Evolutionary conservation across 345 rosid species (phyloP).

Genomic region (Populus ilicifolia): DNA sequence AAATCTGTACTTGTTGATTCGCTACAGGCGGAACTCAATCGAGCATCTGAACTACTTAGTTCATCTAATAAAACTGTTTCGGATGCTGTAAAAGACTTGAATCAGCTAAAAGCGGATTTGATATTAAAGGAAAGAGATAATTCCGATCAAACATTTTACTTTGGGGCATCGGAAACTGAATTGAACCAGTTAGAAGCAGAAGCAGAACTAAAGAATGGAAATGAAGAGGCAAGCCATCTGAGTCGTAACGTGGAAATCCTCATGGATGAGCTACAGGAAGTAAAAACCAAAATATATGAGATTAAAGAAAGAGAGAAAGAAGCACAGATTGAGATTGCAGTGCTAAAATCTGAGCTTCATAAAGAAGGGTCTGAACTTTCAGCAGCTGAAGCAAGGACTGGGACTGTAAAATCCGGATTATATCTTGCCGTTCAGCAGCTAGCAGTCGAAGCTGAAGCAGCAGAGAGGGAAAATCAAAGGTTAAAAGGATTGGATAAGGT

Average conservation of each 20-base stretch:
- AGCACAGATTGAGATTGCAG: conserved; percentile 33
- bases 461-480: conserved; percentile 26
- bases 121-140: conserved; percentile 27
- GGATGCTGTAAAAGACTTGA: conserved; percentile 13
- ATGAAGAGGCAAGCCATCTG: conserved; percentile 21
- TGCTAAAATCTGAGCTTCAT: conserved; percentile 38
- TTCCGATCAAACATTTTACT: conserved; percentile 26
- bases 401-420: conserved; percentile 24
- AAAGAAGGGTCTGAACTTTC: conserved; percentile 28
- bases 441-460: conserved; percentile 32
- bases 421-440: conserved; percentile 39
- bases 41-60: conserved; percentile 17
- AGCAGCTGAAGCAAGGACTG: conserved; percentile 39
- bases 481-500: conserved; percentile 16
- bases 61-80: conserved; percentile 28
- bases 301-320: conserved; percentile 31
- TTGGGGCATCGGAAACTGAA: conserved; percentile 28
- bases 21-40: conserved; percentile 23
- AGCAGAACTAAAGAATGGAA: conserved; percentile 17
- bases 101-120: conserved; percentile 22
- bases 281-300: conserved; percentile 23
- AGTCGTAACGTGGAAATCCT: conserved; percentile 21
- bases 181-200: conserved; percentile 23
- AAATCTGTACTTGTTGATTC: conserved; percentile 25
- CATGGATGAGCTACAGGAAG: conserved; percentile 19